These are phyloP conservation scores for Phlyctochytrium arcticum DNA, from an alignment of 192 early-diverging fungal species.

Conservation along the genomic window DNA sequence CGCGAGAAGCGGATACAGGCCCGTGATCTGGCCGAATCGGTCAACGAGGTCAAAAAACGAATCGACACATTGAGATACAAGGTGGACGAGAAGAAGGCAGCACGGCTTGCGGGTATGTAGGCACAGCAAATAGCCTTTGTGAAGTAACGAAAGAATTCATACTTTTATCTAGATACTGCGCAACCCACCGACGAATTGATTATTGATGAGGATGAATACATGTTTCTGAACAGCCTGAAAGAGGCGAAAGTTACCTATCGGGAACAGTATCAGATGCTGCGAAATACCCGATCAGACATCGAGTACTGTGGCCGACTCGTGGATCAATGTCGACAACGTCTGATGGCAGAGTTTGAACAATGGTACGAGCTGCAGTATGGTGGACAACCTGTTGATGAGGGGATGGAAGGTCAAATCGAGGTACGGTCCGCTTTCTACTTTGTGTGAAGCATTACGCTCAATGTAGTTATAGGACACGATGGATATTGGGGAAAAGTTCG, in stretches of 20 bases:
- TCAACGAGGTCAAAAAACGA: constrained; percentile 44
- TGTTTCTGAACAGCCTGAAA: constrained; percentile 37
- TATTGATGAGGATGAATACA: constrained; percentile 56
- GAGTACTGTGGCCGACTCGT: constrained; percentile 50
- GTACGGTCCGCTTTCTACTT: constrained; percentile 1
- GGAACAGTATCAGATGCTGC: constrained; percentile 34
- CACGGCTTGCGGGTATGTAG: not conserved
- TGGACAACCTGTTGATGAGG: constrained; percentile 26
- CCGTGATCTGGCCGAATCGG: constrained; percentile 32
- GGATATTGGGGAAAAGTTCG: constrained; percentile 63
- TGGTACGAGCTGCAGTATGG: constrained; percentile 54
- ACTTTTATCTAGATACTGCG: constrained; percentile 4
- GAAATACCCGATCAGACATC: constrained; percentile 38
- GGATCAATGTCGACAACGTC: constrained; percentile 53
- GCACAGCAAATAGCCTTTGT: too few relatives aligned
- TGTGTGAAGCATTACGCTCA: not conserved
- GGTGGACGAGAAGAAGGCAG: constrained; percentile 32
- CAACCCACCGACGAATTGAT: constrained; percentile 26
- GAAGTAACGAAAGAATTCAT: not conserved
- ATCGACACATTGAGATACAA: constrained; percentile 41
- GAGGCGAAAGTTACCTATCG: constrained; percentile 44
- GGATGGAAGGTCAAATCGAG: constrained; percentile 20
- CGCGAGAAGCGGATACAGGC: constrained; percentile 49
- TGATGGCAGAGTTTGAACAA: constrained; percentile 58
- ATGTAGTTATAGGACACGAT: constrained; percentile 39